Evolutionary conservation across 1,139 yeast genomes (phyloP).

Genomic region (Saccharomyces hybrid): DNA sequence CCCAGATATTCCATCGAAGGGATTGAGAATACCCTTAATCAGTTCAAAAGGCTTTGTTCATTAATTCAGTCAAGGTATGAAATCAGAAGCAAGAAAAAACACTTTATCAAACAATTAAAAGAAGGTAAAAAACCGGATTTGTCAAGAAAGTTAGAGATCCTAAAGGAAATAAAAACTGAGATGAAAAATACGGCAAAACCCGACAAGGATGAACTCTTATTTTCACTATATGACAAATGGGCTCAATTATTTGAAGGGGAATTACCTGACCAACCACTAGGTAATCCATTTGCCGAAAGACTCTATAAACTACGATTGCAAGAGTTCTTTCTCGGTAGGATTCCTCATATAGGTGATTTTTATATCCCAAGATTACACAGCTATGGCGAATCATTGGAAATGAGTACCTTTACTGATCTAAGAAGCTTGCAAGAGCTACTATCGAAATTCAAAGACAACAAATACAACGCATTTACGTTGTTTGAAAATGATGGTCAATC

Average conservation of each 20-base stretch:
- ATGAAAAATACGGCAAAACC: constrained; percentile 14
- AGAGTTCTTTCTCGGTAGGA: constrained; percentile 29
- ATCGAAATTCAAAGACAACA: constrained; percentile 20
- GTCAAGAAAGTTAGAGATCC: constrained; percentile 16
- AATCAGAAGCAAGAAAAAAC: constrained; percentile 27
- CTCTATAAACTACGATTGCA: constrained; percentile 27
- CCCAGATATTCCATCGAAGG: constrained; percentile 28
- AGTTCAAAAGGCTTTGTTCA: constrained; percentile 22
- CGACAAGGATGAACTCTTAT: constrained; percentile 13
- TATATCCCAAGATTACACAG: constrained; percentile 29
- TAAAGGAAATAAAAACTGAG: constrained; percentile 20
- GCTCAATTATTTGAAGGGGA: constrained; percentile 24
- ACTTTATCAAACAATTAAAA: constrained; percentile 25
- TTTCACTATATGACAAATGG: constrained; percentile 25
- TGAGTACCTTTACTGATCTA: constrained; percentile 24
- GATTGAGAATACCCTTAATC: constrained; percentile 17
- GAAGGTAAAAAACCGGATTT: constrained; percentile 26
- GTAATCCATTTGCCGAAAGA: constrained; percentile 27
- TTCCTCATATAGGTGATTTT: constrained; percentile 31
- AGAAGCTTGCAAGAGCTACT: constrained; percentile 17
- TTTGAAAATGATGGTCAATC: constrained; percentile 29
- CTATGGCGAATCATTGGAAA: constrained; percentile 19
- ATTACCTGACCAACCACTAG: constrained; percentile 25
- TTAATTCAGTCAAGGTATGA: constrained; percentile 24
- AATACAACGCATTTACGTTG: constrained; percentile 20